Evolutionary conservation across 2,329 filamentous ascomycete species (phyloP), one percentile per base, ranked within the genome.

Genomic region (Paraphaeosphaeria sporulosa): DNA sequence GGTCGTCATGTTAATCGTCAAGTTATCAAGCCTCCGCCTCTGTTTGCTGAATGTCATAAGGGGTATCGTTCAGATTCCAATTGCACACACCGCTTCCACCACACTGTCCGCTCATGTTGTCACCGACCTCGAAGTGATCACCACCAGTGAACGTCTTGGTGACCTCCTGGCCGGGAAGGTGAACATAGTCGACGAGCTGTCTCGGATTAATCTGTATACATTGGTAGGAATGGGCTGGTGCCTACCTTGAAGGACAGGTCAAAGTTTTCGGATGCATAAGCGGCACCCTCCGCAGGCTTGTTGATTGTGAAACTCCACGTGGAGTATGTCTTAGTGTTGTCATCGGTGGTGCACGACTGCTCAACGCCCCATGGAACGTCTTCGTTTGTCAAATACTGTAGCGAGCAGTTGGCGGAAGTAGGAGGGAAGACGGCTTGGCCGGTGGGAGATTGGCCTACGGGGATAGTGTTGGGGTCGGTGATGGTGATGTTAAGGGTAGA

Each of bases 401-500:
- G 54, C 13, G 40, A 43, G 19, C 59, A 61, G 21, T 13, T 50
- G 10, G 47, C 59, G 32, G 54, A 54, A 2, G 59, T 58, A 5
- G 54, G 38, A 36, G 58, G 49, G 32, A 51, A 51, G 1, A 51
- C 48, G n/a, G 32, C 48, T 40, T 51, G 48, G 32, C 32, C 48
- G 48, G 48, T 51, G 8, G 34, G 48, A 8, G 48, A 23, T 12
- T 38, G 32, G n/a, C 27, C 34, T 10, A 38, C 38, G 23, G 38
- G 38, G 13, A 43, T 32, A 0, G 17, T 36, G 4, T 54, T 43
- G 25, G 51, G 38, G 34, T 62, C 62, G 2, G 48, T 4, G 46
- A 64, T 64, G 7, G 62, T 60, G 21, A 50, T 17, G 30, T 59
- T 62, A 19, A 64, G 49, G 17, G 55, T 58, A 12, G 40, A 52